Base-by-base conservation (phyloP, 2,329 filamentous ascomycete genomes). In the Lasiodiplodia gonubiensis region DNA sequence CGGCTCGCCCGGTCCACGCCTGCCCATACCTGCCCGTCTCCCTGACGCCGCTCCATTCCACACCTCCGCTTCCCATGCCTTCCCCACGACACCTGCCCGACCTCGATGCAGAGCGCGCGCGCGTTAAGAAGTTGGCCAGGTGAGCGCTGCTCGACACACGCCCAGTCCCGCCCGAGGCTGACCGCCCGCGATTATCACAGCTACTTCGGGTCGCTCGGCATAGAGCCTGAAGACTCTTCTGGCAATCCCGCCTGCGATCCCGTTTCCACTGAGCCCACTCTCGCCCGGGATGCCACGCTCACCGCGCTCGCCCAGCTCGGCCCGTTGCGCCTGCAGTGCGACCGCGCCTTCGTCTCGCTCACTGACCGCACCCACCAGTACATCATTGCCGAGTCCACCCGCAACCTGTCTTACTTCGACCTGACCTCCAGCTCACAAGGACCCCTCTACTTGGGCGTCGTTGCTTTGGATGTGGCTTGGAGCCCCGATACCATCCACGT, bases 371-470 rank as follows among this genome's bases (percentile, higher is more conserved):
- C 81, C 11, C 78, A 75, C 23, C 83, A 85, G 69, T 85, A 83
- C 67, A 80, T 85, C 35, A 73, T 86, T 14, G 83, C 83, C 18
- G 84, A 86, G 71, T 80, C 82, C 12, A 84, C 83, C 1, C 78
- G 76, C 68, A 79, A 78, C 0, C 70, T 80, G 16, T 75, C 75
- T 64, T 72, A 83, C 14, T 76, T 76, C 39, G 72, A 82, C 33
- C 72, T 72, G 25, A 65, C 70, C 4, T 3, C 4, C 46, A 7
- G 35, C 3, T 46, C 39, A 27, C 10, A 10, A 3, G 59, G 51
- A n/a, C 25, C 27, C 18, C 27, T 63, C 8, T 51, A 37, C 30
- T 30, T 63, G 27, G 59, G 59, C 5, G 27, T 63, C 27, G 27
- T 27, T 5, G 46, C 46, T 3, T 5, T 63, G 7, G 27, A 35